Evolutionary conservation across 768 basidiomycete species (phyloP).

Genomic region (Pilatotrama ljubarskyi): DNA sequence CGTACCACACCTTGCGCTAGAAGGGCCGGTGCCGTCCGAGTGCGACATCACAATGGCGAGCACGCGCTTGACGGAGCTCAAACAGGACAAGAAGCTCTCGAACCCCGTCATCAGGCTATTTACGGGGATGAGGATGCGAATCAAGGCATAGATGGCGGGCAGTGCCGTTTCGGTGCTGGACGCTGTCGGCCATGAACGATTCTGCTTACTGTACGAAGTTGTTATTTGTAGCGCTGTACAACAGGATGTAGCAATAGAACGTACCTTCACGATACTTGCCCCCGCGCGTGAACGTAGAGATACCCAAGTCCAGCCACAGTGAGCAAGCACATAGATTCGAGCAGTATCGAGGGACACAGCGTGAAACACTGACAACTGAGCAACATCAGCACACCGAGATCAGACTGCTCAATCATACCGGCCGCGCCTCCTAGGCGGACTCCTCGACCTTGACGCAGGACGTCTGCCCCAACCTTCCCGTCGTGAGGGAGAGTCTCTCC

Average conservation of each 20-base stretch:
- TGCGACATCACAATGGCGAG: slow-evolving; percentile 10
- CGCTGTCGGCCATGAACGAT: slow-evolving; percentile 1
- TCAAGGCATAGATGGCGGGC: neutral
- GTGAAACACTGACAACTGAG: neutral
- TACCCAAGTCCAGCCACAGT: too few relatives aligned
- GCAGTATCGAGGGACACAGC: neutral
- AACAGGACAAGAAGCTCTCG: neutral
- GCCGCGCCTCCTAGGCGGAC: slow-evolving; percentile 40
- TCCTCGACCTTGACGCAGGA: slow-evolving; percentile 40
- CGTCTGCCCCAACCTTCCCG: slow-evolving; percentile 35
- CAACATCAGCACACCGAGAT: neutral
- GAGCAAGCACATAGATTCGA: neutral
- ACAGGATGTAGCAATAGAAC: slow-evolving; percentile 1
- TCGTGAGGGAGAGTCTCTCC: slow-evolving; percentile 24
- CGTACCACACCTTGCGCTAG: slow-evolving; percentile 22
- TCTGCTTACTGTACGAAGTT: neutral
- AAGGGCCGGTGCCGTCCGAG: neutral
- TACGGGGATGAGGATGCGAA: slow-evolving; percentile 2
- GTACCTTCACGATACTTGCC: neutral
- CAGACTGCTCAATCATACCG: slow-evolving; percentile 21
- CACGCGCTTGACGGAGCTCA: slow-evolving; percentile 10
- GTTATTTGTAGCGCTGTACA: neutral
- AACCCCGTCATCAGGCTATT: slow-evolving; percentile 1
- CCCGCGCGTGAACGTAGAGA: too few relatives aligned
- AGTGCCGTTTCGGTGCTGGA: slow-evolving; percentile 8